These are phyloP conservation scores for Circinella minor DNA, from an alignment of 371 early-diverging fungal genomes.

Conservation along the genomic window DNA sequence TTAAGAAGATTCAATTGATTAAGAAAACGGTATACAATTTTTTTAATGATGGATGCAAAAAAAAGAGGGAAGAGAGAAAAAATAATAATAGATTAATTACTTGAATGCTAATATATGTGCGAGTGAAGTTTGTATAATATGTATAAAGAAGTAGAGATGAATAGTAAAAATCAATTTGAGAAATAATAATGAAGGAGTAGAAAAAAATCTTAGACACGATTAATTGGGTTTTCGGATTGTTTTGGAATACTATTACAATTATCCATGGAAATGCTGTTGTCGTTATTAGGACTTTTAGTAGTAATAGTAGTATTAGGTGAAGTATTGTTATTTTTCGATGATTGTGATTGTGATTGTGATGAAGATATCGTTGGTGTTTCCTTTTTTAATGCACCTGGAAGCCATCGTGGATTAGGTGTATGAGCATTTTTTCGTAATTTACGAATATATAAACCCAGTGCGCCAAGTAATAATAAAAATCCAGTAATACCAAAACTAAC, in stretches of 20 bases:
- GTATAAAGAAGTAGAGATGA: neutral
- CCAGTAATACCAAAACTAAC: slow-evolving; percentile 32
- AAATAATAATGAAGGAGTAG: too few species aligned
- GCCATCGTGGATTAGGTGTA: slow-evolving; percentile 44
- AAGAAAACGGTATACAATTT: too few species aligned
- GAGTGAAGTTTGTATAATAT: neutral
- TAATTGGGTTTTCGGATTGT: neutral
- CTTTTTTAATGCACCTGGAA: slow-evolving; percentile 20
- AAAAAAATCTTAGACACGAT: neutral
- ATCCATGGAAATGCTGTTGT: neutral
- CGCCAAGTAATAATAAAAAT: slow-evolving; percentile 19
- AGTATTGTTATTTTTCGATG: neutral
- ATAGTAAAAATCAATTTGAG: neutral
- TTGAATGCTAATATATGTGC: neutral
- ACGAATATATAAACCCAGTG: slow-evolving; percentile 11
- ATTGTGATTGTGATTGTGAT: neutral
- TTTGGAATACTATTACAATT: neutral
- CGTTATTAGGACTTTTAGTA: neutral
- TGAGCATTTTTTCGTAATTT: slow-evolving; percentile 21
- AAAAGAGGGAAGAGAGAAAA: too few species aligned
- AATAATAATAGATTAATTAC: too few species aligned
- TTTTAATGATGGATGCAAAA: too few species aligned
- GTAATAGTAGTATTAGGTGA: slow-evolving; percentile 10
- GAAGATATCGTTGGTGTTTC: neutral
- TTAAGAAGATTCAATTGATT: too few species aligned